Conservation (phyloP, 768 basidiomycete species). For the Hygrocybe coccinea region DNA sequence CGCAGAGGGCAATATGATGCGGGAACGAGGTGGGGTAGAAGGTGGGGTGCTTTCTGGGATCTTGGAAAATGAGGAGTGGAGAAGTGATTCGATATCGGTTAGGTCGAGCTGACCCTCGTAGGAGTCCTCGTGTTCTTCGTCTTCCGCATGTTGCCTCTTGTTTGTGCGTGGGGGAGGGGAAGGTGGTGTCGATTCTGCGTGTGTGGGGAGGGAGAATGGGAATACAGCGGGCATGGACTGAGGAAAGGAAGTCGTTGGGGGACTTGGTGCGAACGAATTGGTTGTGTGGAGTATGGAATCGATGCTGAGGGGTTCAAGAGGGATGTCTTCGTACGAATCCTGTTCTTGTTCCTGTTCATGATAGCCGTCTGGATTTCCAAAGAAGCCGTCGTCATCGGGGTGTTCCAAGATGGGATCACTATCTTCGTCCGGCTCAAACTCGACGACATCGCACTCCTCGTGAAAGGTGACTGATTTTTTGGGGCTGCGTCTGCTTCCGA, state of each 20-base stretch:
- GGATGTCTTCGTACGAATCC: slow-evolving; percentile 34
- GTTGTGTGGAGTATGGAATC: slow-evolving; percentile 59
- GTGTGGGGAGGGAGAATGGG: slow-evolving; percentile 13
- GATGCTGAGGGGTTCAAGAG: slow-evolving; percentile 54
- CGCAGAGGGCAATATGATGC: slow-evolving; percentile 1
- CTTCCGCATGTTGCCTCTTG: neutral
- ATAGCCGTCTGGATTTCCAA: neutral
- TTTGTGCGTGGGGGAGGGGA: neutral
- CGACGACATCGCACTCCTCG: slow-evolving; percentile 75
- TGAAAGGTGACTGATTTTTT: slow-evolving; percentile 78
- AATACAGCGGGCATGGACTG: slow-evolving; percentile 15
- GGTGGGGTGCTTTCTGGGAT: neutral
- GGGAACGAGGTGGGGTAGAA: neutral
- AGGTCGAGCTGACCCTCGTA: neutral
- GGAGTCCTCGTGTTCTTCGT: neutral
- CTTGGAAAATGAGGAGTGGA: neutral
- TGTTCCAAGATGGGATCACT: neutral
- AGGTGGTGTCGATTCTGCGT: slow-evolving; percentile 4
- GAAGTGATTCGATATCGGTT: neutral
- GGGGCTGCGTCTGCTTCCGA: slow-evolving; percentile 46
- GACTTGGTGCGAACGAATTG: slow-evolving; percentile 16
- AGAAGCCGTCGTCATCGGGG: neutral
- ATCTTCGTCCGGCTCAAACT: slow-evolving; percentile 52
- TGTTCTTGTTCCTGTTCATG: slow-evolving; percentile 2
- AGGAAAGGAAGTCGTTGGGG: slow-evolving; percentile 40